Evolutionary conservation across 352 stramenopile genomes (phyloP), one percentile per base, ranked within the genome.

Genomic region (Aphanomyces stellatus): DNA sequence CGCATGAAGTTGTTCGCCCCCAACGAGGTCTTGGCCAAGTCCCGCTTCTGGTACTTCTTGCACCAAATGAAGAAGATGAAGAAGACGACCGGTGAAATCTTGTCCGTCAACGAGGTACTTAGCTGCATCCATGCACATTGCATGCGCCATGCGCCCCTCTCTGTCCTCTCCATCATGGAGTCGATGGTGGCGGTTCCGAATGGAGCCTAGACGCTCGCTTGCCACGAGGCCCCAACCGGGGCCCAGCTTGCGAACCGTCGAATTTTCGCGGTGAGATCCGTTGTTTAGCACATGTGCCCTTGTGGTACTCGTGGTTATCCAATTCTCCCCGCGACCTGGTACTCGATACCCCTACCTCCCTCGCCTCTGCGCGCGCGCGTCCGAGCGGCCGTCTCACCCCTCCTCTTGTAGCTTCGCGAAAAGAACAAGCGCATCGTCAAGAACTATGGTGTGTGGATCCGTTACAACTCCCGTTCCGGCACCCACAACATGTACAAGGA

Each of bases 401-500:
- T 33, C 51, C 15, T 62, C 62, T 25, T 59, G 33, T 73, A 97
- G 92, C 84, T 99, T 65, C 80, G 82, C 56, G 97, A 99, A 84
- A 99, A 99, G 90, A 99, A 99, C 83, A 82, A 86, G 53, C 91
- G 88, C 76, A 90, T 98, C 42, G 85, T 99, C 70, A 99, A 99
- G 81, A 99, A 99, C 88, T 99, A 99, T 84, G 96, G 94, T 74
- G 98, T 99, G 79, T 99, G 96, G 95, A 95, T 99, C 72, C 93
- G 96, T 71, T 99, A 99, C 87, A 98, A 99, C 84, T 99, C 96
- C 65, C 93, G 97, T 74, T 98, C 91, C 64, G 97, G 97, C 76
- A 99, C 97, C 48, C 97, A 99, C 92, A 99, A 99, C 89, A 99
- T 99, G 97, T 99, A 99, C 96, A 98, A 99, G 82, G 97, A 99